These are phyloP conservation scores for Metroxylon sagu DNA, from an alignment of 176 grass and related monocot species.

Conservation along the genomic window DNA sequence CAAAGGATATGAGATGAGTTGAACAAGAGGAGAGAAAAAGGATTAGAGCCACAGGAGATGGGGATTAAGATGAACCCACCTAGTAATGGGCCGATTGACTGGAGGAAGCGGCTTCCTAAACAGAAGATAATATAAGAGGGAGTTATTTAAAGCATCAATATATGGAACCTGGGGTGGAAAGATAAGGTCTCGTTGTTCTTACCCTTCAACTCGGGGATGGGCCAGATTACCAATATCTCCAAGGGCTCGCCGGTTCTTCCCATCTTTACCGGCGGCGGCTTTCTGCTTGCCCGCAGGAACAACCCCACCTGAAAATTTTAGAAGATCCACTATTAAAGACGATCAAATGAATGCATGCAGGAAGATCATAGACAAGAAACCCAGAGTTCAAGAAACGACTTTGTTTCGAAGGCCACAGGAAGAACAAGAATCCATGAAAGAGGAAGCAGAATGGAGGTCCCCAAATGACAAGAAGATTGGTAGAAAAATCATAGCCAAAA, in stretches of 20 bases:
- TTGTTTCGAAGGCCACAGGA: too few species aligned
- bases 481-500: too few species aligned
- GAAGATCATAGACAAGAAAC: too few species aligned
- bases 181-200: not conserved
- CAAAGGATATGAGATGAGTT: not conserved
- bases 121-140: constrained; percentile 7
- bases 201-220: constrained; percentile 35
- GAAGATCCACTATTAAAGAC: too few species aligned
- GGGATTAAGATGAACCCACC: constrained; percentile 15
- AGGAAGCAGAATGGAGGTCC: too few species aligned
- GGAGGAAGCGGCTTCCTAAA: constrained; percentile 37
- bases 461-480: too few species aligned
- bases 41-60: not conserved
- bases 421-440: too few species aligned
- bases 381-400: too few species aligned
- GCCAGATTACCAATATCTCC: constrained; percentile 68
- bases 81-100: constrained; percentile 28
- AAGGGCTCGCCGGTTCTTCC: constrained; percentile 38
- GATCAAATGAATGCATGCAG: too few species aligned
- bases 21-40: not conserved
- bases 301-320: constrained; percentile 27
- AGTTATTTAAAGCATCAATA: not conserved
- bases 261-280: constrained; percentile 28
- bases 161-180: not conserved
- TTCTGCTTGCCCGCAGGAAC: constrained; percentile 43